Base-by-base conservation (phyloP, 2,329 filamentous ascomycete genomes). In the Paracamarosporium sp. region DNA sequence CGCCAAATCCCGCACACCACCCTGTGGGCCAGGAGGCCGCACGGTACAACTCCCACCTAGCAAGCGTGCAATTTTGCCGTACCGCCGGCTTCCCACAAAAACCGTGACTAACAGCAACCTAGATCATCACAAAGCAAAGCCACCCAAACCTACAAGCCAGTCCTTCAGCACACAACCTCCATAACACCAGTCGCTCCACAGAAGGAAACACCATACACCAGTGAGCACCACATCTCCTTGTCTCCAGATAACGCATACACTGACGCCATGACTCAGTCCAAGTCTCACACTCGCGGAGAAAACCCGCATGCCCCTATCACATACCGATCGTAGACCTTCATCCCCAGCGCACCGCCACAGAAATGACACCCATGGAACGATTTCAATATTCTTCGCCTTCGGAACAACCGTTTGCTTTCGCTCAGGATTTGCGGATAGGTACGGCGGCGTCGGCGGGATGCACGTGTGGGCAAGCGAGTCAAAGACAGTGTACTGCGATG, bases 381-480 rank as follows among this genome's bases (percentile, higher is more conserved):
- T 51, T 51, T 20, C n/a, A 22, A 6, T 24, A 11, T 15, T n/a
- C 17, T 24, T 31, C 48, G n/a, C 25, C 22, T 12, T 24, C 36
- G 27, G 48, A 51, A 12, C 9, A 43, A 13, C 48, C 48, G 9
- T 20, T 51, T 4, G 17, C 48, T 3, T 9, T 51, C 36, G 41
- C 31, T 9, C 36, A 51, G n/a, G 35, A 27, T 22, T 24, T 40
- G 9, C 24, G 35, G 11, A 20, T 41, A 31, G 48, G 48, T 13
- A 51, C 48, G 9, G 48, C 48, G 36, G 36, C 48, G 12, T 41
- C 35, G 12, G 48, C 36, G 20, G 48, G 48, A 38, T 51, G 48
- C n/a, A 51, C 48, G 1, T 51, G 48, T 33, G 48, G 48, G 4
- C n/a, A 15, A 11, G 20, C 35, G 17, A 11, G 2, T 20, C 13